A percentile compares a stretch with the other conserved stretches of the same genome.
Conservation (phyloP, 495 filamentous ascomycete species). For the Hypomontagnella submonticulosa region DNA sequence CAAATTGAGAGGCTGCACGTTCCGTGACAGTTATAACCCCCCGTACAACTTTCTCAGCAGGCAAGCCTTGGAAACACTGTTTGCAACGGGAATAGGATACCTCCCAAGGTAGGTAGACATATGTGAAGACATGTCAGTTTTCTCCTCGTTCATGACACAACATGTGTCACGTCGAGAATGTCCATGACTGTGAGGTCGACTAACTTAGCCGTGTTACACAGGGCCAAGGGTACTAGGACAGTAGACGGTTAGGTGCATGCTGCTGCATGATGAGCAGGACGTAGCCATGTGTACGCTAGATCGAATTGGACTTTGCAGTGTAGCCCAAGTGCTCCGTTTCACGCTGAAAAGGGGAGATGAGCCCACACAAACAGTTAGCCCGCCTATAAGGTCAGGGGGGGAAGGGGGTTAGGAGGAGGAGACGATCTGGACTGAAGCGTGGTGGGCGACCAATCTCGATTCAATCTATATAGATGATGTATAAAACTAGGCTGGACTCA, state of each 20-base stretch:
- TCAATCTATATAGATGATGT: conserved; percentile 45
- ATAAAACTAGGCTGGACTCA: conserved; percentile 34
- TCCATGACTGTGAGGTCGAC: conserved; percentile 39
- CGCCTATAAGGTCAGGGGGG: conserved; percentile 24
- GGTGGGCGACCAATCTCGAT: conserved; percentile 43
- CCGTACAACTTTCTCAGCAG: conserved; percentile 45
- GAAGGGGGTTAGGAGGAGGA: conserved; percentile 4
- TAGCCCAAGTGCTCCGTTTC: conserved; percentile 41
- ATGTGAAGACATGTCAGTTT: conserved; percentile 42
- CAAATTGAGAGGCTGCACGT: conserved; percentile 47
- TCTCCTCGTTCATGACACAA: conserved; percentile 36
- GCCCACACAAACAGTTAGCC: conserved; percentile 35
- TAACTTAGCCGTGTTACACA: conserved; percentile 38
- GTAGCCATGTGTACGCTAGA: conserved; percentile 41
- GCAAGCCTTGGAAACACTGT: conserved; percentile 34
- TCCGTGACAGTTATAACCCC: conserved; percentile 48
- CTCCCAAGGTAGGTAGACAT: conserved; percentile 35
- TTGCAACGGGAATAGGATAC: conserved; percentile 27
- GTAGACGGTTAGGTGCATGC: conserved; percentile 41
- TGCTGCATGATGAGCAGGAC: conserved; percentile 40
- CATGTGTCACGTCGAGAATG: conserved; percentile 45
- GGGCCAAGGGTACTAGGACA: conserved; percentile 38
- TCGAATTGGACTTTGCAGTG: conserved; percentile 38
- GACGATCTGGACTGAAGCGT: conserved; percentile 37
- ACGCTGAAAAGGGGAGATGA: conserved; percentile 31